Evolutionary conservation across 257 asterid species (phyloP), one percentile per base, ranked within the genome.

Genomic region (Verbascum thapsus): DNA sequence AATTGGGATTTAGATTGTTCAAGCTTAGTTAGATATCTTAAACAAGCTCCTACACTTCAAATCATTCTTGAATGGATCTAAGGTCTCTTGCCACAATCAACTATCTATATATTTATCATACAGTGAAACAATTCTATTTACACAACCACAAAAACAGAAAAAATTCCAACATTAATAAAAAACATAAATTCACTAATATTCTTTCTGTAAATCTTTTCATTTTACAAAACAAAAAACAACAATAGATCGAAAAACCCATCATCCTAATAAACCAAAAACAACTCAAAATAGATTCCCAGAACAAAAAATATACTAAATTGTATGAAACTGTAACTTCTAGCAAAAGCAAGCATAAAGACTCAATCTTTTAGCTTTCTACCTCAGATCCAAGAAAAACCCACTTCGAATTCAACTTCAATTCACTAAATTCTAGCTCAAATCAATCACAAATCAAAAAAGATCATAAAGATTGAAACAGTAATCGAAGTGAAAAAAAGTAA

Each of bases 341-440:
- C 22, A 17, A 35, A 69, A 48, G 26, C 8, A 53, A 70, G 51
- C 19, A 51, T 4, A 50, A 66, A 66, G 53, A 23, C 17, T 16
- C 58, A 8, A 61, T 17, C 68, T 73, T 75, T 64, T 16, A 53
- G 64, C 63, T 67, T 44, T 12, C 50, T 19, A 54, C 61, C 70
- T 40, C 63, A 82, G 85, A 86, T 84, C 91, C 88, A 79, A 53
- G 48, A 67, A 72, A 70, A 60, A 60, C 68, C 74, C 79, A 68
- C 12, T 58, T 70, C 61, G 57, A 71, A 66, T 53, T 48, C 44
- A 68, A 43, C 48, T 30, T 37, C 61, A 70, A 17, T 16, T 43
- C 38, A 63, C 50, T 10, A 53, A 72, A 67, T 64, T 60, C 69
- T n/a, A 56, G 43, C 54, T 70, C 60, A 65, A 71, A 38, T 52